Evolutionary conservation across 176 grass and related monocot genomes (phyloP), one percentile per base, ranked within the genome.

Genomic region (Luzula sylvatica): DNA sequence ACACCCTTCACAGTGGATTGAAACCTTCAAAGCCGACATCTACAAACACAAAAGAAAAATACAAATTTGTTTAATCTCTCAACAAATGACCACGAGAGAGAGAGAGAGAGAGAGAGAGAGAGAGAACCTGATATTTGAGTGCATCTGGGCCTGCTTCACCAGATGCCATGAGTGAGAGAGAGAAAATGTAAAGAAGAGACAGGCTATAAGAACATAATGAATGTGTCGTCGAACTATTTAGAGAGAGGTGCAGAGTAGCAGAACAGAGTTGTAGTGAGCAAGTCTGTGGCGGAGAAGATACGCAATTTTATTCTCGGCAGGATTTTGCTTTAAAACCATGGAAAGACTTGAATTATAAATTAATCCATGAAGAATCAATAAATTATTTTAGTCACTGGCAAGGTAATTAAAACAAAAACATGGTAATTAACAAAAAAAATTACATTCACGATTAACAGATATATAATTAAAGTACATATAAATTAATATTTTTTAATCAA

Each of bases 1-100:
- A 77, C 90, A 96, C 7, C 90, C 90, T 74, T 96, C 90, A 8
- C 90, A 96, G 68, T 96, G 84, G 77, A 96, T 96, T 75, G 84
- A 85, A 14, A 96, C 90, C 71, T 85, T 96, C 71, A 96, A 58
- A 26, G 70, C 77, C 44, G 67, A 56, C 23, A 74, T 96, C 90
- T 96, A 50, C 30, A 18, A 55, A 55, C 2, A 23, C n/a, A 20
- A 11, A 43, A 78, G 8, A 60, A 29, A 24, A 70, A 26, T 68
- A 11, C 7, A 32, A 35, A 23, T 43, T 24, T 24, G 65, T 15
- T 66, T 52, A 50, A 38, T 44, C 11, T 15, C 42, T 42, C 17
- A 65, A 73, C 43, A 18, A 55, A 7, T 15, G 38, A 7, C 44
- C 47, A 28, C 15, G 12, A 40, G 11, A 25, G 21, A 40, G 17